Percentiles rank a stretch among this genome's conserved stretches.
phyloP scores from a whole-genome alignment of 371 early-diverging fungal species.

The Sporodiniella umbellata region DNA sequence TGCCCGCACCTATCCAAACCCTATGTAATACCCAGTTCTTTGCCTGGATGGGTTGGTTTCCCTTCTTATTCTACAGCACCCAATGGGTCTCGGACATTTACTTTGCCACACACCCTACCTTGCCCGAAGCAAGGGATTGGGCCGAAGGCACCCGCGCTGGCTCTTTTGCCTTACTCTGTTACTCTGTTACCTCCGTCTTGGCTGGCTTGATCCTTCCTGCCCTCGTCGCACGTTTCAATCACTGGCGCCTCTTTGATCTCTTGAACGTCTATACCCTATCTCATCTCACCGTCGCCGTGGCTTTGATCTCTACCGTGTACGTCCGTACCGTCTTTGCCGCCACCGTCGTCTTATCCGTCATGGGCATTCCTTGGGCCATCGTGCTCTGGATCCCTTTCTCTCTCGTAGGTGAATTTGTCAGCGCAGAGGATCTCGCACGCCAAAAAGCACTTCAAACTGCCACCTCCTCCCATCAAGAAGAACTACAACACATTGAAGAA shows the following conservation, averaged over 20 bases:
- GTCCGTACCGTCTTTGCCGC: constrained; percentile 51
- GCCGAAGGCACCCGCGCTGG: constrained; percentile 62
- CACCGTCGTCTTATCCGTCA: constrained; percentile 53
- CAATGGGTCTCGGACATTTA: constrained; percentile 61
- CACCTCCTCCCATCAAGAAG: not conserved
- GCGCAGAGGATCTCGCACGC: constrained; percentile 40
- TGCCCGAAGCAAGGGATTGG: constrained; percentile 28
- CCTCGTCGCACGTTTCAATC: constrained; percentile 30
- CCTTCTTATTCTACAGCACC: constrained; percentile 62
- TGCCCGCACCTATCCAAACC: constrained; percentile 62
- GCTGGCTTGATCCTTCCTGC: constrained; percentile 58
- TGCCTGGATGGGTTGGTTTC: constrained; percentile 91
- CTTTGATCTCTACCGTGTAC: constrained; percentile 55
- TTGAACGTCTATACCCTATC: constrained; percentile 59
- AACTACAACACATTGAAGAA: constrained; percentile 18
- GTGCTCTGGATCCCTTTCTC: constrained; percentile 80
- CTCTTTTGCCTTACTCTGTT: constrained; percentile 68
- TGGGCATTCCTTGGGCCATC: constrained; percentile 77
- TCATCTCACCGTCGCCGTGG: constrained; percentile 52
- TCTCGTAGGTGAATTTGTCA: constrained; percentile 70
- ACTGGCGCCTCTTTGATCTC: constrained; percentile 31
- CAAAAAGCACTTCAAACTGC: not conserved
- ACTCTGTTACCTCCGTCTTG: constrained; percentile 61
- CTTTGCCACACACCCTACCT: constrained; percentile 32
- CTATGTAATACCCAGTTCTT: constrained; percentile 81